These are phyloP conservation scores for Debaryomyces udenii DNA, from an alignment of 1,139 yeast genomes.

Conservation along the genomic window DNA sequence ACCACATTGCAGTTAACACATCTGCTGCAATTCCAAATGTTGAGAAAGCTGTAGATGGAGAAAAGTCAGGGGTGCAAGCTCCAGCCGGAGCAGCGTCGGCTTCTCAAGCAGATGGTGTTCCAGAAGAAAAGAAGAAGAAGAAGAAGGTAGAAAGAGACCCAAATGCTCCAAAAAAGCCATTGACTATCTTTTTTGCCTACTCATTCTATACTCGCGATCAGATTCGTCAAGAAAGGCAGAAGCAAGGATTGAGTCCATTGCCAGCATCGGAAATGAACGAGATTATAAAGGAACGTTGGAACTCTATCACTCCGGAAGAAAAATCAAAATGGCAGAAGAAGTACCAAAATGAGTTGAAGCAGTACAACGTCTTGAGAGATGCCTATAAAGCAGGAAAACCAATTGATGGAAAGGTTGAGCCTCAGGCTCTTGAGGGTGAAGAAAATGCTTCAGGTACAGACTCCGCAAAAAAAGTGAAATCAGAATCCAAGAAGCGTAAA, in stretches of 20 bases:
- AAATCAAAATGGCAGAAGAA: constrained; percentile 77
- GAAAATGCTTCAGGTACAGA: constrained; percentile 14
- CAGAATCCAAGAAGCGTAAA: constrained; percentile 16
- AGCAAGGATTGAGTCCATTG: constrained; percentile 61
- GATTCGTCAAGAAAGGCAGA: constrained; percentile 66
- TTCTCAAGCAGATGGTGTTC: constrained; percentile 22
- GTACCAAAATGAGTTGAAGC: constrained; percentile 65
- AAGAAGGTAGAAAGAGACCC: constrained; percentile 60
- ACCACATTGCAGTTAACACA: constrained; percentile 20
- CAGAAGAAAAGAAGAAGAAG: constrained; percentile 33
- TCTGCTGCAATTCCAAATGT: constrained; percentile 16
- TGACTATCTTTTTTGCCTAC: constrained; percentile 82
- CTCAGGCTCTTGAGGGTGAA: constrained; percentile 12
- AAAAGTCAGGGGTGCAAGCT: not conserved
- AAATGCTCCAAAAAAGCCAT: constrained; percentile 65
- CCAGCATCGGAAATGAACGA: constrained; percentile 78
- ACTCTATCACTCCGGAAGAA: constrained; percentile 63
- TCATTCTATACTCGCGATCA: constrained; percentile 64
- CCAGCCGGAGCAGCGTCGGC: constrained; percentile 14
- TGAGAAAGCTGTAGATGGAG: constrained; percentile 1
- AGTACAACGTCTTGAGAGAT: constrained; percentile 65
- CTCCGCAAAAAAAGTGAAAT: constrained; percentile 14
- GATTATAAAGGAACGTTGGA: constrained; percentile 80
- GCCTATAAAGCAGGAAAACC: constrained; percentile 49
- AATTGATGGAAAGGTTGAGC: constrained; percentile 4